A percentile compares a stretch with the other conserved stretches of the same genome.
phyloP scores from a whole-genome alignment of 139 green algal genomes.

The Volvox africanus region DNA sequence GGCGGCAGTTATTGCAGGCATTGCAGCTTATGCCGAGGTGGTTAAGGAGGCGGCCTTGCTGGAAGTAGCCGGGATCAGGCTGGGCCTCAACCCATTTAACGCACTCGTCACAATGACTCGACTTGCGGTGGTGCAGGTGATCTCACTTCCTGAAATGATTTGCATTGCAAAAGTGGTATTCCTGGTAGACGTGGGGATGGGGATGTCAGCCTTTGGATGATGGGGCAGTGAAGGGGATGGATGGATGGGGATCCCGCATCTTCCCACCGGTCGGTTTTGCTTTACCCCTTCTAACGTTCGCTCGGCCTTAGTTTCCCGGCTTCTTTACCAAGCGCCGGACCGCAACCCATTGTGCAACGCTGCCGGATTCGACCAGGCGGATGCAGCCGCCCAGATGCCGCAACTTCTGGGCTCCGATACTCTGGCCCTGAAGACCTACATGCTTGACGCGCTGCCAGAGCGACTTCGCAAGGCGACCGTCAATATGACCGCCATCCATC shows the following conservation, averaged over 20 bases:
- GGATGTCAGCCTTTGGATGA: no score
- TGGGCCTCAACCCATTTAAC: conserved; percentile 32
- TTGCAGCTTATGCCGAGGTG: background rate
- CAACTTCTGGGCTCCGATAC: background rate
- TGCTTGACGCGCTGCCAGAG: conserved; percentile 40
- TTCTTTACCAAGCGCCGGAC: no score
- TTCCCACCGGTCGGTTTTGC: no score
- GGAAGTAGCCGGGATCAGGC: background rate
- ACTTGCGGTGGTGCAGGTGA: conserved; percentile 29
- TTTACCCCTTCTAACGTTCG: no score
- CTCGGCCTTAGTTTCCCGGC: no score
- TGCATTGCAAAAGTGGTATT: no score
- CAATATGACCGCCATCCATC: background rate
- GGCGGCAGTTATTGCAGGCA: background rate
- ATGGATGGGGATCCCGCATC: no score
- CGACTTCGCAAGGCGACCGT: conserved; percentile 15
- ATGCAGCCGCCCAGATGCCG: background rate
- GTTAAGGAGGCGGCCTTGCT: conserved; percentile 26
- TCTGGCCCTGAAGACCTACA: background rate
- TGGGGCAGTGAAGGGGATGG: no score
- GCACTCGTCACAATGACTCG: background rate
- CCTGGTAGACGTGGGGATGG: no score
- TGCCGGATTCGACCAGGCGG: conserved; percentile 10
- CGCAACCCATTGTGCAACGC: background rate
- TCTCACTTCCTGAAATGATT: no score